Evolutionary conservation across 179 eudicot species (phyloP).

Genomic region (Corrigiola litoralis): DNA sequence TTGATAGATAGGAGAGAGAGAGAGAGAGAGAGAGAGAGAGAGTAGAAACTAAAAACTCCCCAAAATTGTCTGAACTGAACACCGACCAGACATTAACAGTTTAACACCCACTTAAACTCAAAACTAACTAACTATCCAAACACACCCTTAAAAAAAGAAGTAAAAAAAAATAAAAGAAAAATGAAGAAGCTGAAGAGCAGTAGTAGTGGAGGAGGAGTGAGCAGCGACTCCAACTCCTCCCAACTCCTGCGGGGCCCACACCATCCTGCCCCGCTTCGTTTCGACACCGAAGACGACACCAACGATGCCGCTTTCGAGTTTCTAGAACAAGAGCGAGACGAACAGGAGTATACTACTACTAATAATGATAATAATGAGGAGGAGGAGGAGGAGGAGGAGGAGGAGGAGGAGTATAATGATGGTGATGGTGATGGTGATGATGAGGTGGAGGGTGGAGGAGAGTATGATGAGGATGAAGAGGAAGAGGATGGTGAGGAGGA

Average conservation of each 20-base stretch:
- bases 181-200: conserved; percentile 19
- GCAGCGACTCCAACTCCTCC: conserved; percentile 24
- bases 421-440: conserved; percentile 20
- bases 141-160: neutral
- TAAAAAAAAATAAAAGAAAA: neutral
- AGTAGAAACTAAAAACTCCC: too few relatives aligned
- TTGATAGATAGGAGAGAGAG: too few relatives aligned
- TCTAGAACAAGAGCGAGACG: conserved; percentile 7
- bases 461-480: too few relatives aligned
- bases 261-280: conserved; percentile 14
- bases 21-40: too few relatives aligned
- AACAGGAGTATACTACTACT: neutral
- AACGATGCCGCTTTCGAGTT: conserved; percentile 1
- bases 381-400: conserved; percentile 13
- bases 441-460: conserved; percentile 10
- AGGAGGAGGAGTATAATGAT: conserved; percentile 5
- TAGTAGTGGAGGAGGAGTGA: neutral
- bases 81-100: too few relatives aligned
- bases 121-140: too few relatives aligned
- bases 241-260: conserved; percentile 8
- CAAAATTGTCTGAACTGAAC: too few relatives aligned
- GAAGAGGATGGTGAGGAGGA: conserved; percentile 17
- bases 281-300: neutral
- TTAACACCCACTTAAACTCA: too few relatives aligned
- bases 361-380: neutral